A percentile compares a stretch with the other conserved stretches of the same genome.
Evolutionary conservation across 306 rosid genomes (phyloP).

Genomic region (Boehmeria nivea): DNA sequence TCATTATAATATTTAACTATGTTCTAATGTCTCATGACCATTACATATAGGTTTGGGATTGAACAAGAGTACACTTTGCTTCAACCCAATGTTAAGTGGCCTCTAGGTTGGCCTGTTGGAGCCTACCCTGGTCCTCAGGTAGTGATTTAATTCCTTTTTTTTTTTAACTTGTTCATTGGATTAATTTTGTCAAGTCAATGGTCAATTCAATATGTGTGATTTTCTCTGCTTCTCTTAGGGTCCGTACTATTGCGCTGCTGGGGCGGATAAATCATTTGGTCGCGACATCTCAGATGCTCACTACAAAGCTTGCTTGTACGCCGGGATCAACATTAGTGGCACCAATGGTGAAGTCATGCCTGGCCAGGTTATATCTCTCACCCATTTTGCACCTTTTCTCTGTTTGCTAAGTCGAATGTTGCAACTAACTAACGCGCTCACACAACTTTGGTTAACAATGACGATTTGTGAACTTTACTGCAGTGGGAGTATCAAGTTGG

Average conservation of each 20-base stretch:
- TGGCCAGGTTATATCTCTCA: conserved; percentile 73
- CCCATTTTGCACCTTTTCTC: conserved; percentile 11
- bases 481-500: conserved; percentile 99
- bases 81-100: conserved; percentile 88
- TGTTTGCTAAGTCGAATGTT: conserved; percentile 13
- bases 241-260: conserved; percentile 90
- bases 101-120: conserved; percentile 97
- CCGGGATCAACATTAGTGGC: conserved; percentile 94
- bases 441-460: conserved; percentile 8
- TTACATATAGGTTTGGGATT: conserved; percentile 76
- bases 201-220: conserved; percentile 5
- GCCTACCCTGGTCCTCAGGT: conserved; percentile 99
- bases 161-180: not conserved
- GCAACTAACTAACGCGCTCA: conserved; percentile 13
- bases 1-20: not conserved
- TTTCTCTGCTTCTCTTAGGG: conserved; percentile 48
- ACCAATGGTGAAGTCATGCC: conserved; percentile 99
- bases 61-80: conserved; percentile 99
- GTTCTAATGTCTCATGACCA: conserved; percentile 29
- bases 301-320: conserved; percentile 97
- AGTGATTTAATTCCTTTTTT: conserved; percentile 1
- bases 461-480: conserved; percentile 20
- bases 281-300: conserved; percentile 99
- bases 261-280: conserved; percentile 97
- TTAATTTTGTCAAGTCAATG: not conserved